Evolutionary conservation across 2,329 filamentous ascomycete species (phyloP).

Genomic region (Talaromyces rugulosus): DNA sequence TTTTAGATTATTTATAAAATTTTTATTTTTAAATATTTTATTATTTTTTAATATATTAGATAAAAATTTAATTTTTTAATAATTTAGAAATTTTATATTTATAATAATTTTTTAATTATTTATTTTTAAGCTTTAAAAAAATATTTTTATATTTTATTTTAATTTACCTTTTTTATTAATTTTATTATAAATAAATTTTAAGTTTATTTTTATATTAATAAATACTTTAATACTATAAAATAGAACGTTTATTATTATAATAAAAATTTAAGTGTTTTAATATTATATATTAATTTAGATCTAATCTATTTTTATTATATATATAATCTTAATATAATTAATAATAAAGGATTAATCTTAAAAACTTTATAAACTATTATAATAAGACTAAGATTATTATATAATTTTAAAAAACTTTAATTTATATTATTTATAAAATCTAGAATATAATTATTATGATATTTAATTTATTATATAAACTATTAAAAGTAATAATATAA

Average conservation of each 20-base stretch:
- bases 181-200: neutral
- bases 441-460: neutral
- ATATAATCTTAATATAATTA: neutral
- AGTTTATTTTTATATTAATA: neutral
- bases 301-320: neutral
- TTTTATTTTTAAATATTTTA: too few species aligned
- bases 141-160: neutral
- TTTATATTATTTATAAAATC: neutral
- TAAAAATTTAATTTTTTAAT: neutral
- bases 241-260: neutral
- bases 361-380: neutral
- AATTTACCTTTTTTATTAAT: neutral
- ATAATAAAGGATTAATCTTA: neutral
- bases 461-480: neutral
- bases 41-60: too few species aligned
- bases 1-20: too few species aligned
- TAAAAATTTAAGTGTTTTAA: neutral
- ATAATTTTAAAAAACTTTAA: neutral
- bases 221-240: neutral
- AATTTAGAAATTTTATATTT: conserved; percentile 1
- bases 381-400: neutral
- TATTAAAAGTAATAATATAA: neutral
- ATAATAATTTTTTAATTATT: neutral
- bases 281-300: neutral
- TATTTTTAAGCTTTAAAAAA: neutral